These are phyloP conservation scores for Pythium pyrilobum DNA, from an alignment of 352 stramenopile genomes.

Conservation along the genomic window DNA sequence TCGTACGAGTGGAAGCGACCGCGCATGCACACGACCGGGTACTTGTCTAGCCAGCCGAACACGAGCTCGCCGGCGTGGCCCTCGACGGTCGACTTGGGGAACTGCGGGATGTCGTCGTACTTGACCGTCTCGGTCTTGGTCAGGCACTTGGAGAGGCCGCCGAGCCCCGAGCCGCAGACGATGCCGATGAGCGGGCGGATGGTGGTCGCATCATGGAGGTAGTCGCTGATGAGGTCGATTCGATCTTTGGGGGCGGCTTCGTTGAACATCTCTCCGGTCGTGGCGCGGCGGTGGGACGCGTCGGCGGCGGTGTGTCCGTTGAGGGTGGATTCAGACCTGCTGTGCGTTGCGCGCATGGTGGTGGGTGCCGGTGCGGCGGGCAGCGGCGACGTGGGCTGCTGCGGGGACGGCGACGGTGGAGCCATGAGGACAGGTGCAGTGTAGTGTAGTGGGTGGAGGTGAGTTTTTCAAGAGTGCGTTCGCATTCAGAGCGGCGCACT, in stretches of 20 bases:
- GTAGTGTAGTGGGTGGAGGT: background rate
- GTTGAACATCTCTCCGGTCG: conserved; percentile 62
- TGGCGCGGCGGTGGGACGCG: conserved; percentile 31
- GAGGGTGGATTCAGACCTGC: conserved; percentile 16
- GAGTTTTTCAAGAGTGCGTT: conserved; percentile 5
- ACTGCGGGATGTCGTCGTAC: conserved; percentile 93
- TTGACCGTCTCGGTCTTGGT: conserved; percentile 86
- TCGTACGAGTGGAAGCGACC: conserved; percentile 97
- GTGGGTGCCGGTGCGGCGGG: background rate
- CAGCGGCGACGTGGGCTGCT: background rate
- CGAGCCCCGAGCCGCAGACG: conserved; percentile 95
- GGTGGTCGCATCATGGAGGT: conserved; percentile 46
- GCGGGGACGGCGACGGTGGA: conserved; percentile 3
- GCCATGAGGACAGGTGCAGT: background rate
- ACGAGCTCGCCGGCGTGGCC: conserved; percentile 95
- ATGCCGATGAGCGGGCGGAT: conserved; percentile 72
- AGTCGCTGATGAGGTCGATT: conserved; percentile 77
- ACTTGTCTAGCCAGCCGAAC: conserved; percentile 87
- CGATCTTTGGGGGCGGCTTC: conserved; percentile 57
- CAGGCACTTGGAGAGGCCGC: conserved; percentile 87
- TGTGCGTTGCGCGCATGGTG: conserved; percentile 5
- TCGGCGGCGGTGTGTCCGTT: background rate
- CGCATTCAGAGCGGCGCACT: conserved; percentile 8
- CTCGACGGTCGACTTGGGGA: conserved; percentile 91
- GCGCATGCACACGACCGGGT: conserved; percentile 91